Evolutionary conservation across 1,284 basidiomycete genomes (phyloP), one percentile per base, ranked within the genome.

Genomic region (Cryptococcus sp.): DNA sequence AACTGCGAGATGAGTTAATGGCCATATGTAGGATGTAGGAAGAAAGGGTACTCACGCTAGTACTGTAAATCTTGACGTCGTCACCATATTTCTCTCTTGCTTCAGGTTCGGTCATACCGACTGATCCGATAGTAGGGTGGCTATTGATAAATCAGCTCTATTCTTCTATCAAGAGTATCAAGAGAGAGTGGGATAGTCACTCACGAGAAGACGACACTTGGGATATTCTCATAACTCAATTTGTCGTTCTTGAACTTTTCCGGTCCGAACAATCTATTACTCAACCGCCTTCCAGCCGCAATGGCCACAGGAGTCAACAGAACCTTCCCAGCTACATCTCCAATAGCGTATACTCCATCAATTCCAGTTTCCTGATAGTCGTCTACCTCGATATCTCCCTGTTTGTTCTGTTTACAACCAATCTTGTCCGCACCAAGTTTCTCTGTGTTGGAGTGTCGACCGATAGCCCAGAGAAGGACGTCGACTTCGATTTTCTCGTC

Each of bases 241-340:
- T 93, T 90, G 70, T 97, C 89, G 56, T 88, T 76, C 80, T 88
- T 90, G 81, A 83, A 92, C 76, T 89, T 80, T 53, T 84, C 82
- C 0, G 85, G 85, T 8, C 95, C 96, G 72, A 91, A 98, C 52
- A 98, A 78, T 50, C 96, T 81, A 79, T 98, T 98, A 50, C 86
- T 83, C 42, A 98, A 79, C 59, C 91, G 81, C 56, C 95, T 81
- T 31, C 93, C 95, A 4, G 96, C 96, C 49, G 95, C 95, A 59
- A 99, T 96, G 30, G 95, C 96, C 5, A 99, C 96, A n/a, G 96
- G 95, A 0, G 95, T 99, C 58, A 99, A 81, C 33, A 94, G 79
- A 31, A 85, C 90, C 78, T 95, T 94, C 58, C 95, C 95, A 61
- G 85, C 84, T 13, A 94, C 90, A 73, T 99, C 95, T 7, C 95